Evolutionary conservation across 129 eudicot species (phyloP).

Genomic region (Daucus carota): DNA sequence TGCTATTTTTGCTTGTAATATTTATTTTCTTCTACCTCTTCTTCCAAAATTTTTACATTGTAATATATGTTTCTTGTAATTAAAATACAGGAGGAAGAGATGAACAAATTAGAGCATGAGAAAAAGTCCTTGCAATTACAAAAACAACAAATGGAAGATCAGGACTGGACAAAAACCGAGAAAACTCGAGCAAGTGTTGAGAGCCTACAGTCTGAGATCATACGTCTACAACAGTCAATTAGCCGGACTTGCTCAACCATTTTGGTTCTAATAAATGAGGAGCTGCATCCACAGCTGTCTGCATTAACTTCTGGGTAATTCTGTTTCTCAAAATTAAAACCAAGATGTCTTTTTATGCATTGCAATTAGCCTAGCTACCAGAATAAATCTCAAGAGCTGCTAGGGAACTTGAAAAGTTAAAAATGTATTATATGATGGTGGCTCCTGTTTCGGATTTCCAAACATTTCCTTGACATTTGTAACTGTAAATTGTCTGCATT

Average conservation of each 20-base stretch:
- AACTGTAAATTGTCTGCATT: conserved; percentile 39
- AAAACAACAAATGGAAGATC: conserved; percentile 38
- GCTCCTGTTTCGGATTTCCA: not conserved
- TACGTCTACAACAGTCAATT: conserved; percentile 47
- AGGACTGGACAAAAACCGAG: conserved; percentile 41
- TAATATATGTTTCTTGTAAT: not conserved
- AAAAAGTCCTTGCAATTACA: conserved; percentile 34
- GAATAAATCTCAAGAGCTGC: not conserved
- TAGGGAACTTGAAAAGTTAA: not conserved
- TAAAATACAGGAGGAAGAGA: conserved; percentile 41
- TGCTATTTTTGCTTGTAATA: not conserved
- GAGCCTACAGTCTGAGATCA: conserved; percentile 35
- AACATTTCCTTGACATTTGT: not conserved
- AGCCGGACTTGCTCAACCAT: conserved; percentile 34
- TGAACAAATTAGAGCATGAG: conserved; percentile 39
- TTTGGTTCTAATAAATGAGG: conserved; percentile 30
- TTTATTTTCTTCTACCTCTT: not conserved
- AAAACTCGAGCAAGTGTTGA: conserved; percentile 40
- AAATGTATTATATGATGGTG: not conserved
- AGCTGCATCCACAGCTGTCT: conserved; percentile 53
- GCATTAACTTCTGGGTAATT: conserved; percentile 49
- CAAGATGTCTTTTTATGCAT: not conserved
- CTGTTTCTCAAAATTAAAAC: not conserved
- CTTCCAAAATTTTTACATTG: not conserved
- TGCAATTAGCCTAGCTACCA: not conserved